These are phyloP conservation scores for Cystobasidium onofrii DNA, from an alignment of 768 basidiomycete genomes.

Conservation along the genomic window DNA sequence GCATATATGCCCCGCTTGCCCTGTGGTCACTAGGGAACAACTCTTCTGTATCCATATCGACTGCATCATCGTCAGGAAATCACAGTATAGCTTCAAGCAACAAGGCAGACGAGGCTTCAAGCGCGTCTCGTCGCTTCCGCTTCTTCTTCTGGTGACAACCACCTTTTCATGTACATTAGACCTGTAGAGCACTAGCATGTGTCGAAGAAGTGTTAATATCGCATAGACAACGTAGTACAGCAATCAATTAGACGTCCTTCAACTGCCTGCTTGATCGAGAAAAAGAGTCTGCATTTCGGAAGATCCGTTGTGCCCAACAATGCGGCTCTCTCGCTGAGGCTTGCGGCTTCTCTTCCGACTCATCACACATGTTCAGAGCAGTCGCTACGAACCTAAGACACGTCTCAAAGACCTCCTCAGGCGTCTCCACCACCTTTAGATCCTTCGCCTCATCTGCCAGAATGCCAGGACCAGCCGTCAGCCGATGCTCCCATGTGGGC, in stretches of 20 bases:
- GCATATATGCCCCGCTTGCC: constrained; percentile 18
- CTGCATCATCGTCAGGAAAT: background rate
- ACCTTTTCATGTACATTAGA: background rate
- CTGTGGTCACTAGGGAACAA: background rate
- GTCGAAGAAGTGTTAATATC: too few relatives aligned
- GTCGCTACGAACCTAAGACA: background rate
- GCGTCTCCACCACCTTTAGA: background rate
- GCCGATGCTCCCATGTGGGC: constrained; percentile 35
- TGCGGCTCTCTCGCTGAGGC: background rate
- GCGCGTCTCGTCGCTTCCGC: background rate
- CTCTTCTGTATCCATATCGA: background rate
- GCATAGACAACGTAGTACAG: too few relatives aligned
- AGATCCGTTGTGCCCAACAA: background rate
- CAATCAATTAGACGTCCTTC: too few relatives aligned
- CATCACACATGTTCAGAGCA: background rate
- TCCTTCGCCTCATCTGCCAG: background rate
- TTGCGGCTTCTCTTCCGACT: background rate
- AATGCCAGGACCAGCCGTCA: constrained; percentile 14
- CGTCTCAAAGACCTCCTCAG: background rate
- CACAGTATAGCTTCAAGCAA: background rate
- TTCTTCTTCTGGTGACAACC: background rate
- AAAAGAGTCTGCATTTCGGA: background rate
- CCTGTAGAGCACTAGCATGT: background rate
- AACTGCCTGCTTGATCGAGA: background rate
- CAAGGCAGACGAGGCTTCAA: background rate